Evolutionary conservation across 495 filamentous ascomycete genomes (phyloP).

Genomic region (Neurospora pannonica): DNA sequence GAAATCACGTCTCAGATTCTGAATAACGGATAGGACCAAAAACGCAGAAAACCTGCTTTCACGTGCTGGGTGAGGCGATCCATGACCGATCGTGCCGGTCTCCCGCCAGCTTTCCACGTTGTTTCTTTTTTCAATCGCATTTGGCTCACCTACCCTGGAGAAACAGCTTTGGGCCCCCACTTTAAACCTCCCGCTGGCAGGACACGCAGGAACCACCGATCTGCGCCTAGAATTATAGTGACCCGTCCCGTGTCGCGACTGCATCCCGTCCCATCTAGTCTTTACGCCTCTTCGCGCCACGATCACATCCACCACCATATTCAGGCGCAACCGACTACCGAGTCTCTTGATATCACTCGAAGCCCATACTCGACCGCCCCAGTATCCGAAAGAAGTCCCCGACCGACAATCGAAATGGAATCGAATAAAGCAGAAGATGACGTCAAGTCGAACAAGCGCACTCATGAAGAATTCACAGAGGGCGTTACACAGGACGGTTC

Average conservation of each 20-base stretch:
- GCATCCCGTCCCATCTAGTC: not conserved
- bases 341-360: not conserved
- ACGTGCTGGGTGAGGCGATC: not conserved
- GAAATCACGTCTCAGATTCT: not conserved
- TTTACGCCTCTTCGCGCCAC: not conserved
- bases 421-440: conserved; percentile 19
- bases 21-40: not conserved
- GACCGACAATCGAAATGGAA: conserved; percentile 6
- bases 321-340: not conserved
- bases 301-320: not conserved
- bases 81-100: not conserved
- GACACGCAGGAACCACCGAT: not conserved
- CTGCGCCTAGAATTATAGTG: not conserved
- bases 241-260: not conserved
- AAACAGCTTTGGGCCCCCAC: not conserved
- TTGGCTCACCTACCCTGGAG: not conserved
- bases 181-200: not conserved
- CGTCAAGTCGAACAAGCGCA: conserved; percentile 35
- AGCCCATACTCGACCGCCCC: not conserved
- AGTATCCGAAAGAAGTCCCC: not conserved
- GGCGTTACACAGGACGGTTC: conserved; percentile 20
- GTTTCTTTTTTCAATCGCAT: not conserved
- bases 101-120: not conserved
- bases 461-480: conserved; percentile 32
- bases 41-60: not conserved